A percentile compares a stretch with the other conserved stretches of the same genome.
These are phyloP conservation scores for Chytriomyces hyalinus DNA, from an alignment of 192 early-diverging fungal species.

Conservation along the genomic window DNA sequence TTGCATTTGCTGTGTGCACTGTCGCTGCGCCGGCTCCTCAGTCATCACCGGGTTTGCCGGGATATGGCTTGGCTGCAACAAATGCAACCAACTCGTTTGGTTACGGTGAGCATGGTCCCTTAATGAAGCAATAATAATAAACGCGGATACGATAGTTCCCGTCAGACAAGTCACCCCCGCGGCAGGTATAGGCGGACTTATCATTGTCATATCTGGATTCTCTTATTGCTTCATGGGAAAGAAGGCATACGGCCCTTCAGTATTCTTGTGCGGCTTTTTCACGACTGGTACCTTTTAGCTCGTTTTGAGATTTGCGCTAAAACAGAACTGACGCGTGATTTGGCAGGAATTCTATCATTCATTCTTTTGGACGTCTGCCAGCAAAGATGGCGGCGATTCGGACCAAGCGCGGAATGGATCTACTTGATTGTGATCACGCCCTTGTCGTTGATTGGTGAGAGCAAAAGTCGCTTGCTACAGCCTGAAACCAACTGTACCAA, in stretches of 20 bases:
- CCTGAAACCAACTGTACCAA: too few relatives aligned
- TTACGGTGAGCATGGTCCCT: too few relatives aligned
- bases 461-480: too few relatives aligned
- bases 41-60: too few relatives aligned
- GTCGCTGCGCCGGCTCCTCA: too few relatives aligned
- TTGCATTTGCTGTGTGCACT: too few relatives aligned
- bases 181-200: conserved; percentile 10
- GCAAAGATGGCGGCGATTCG: conserved; percentile 22
- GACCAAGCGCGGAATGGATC: conserved; percentile 33
- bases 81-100: too few relatives aligned
- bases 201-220: conserved; percentile 14
- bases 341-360: conserved; percentile 15
- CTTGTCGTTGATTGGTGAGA: conserved; percentile 10
- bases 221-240: conserved; percentile 33
- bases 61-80: too few relatives aligned
- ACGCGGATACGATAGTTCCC: background rate
- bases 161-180: conserved; percentile 19
- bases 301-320: background rate
- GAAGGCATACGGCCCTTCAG: conserved; percentile 17
- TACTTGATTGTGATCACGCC: conserved; percentile 19
- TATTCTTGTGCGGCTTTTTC: conserved; percentile 35
- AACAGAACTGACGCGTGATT: background rate
- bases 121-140: too few relatives aligned
- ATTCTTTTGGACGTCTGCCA: conserved; percentile 26
- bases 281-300: background rate